Conservation (phyloP, 139 green algal genomes). For the Coelastrella sp. region DNA sequence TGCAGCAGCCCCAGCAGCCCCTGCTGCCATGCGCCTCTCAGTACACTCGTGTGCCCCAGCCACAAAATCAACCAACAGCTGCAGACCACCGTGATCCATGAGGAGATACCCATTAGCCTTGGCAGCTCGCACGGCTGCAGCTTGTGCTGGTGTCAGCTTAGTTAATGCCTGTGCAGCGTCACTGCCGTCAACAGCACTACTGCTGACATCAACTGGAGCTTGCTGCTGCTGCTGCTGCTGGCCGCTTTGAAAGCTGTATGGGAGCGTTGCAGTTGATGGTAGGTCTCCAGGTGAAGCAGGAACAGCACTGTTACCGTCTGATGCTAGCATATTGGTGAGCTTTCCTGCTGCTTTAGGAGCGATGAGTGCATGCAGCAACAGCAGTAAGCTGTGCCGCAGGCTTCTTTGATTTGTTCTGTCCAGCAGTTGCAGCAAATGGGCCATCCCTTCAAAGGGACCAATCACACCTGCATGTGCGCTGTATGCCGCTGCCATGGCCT, state of each 20-base stretch:
- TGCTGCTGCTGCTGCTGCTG: constrained; percentile 30
- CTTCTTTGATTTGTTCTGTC: constrained; percentile 72
- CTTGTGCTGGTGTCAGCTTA: neutral
- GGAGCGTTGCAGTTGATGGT: neutral
- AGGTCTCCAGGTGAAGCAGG: too few species aligned
- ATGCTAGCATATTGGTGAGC: neutral
- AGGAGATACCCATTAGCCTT: constrained; percentile 76
- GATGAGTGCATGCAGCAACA: constrained; percentile 85
- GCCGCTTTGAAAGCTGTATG: neutral
- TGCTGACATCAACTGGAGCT: neutral
- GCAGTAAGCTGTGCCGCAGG: constrained; percentile 81
- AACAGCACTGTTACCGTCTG: too few species aligned
- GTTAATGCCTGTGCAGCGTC: neutral
- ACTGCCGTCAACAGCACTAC: neutral
- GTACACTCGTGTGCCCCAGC: constrained; percentile 78
- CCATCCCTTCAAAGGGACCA: constrained; percentile 83
- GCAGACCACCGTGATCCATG: constrained; percentile 74
- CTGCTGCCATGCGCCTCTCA: constrained; percentile 54
- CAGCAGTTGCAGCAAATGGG: constrained; percentile 77
- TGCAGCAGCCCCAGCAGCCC: constrained; percentile 1
- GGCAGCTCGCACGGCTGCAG: constrained; percentile 47
- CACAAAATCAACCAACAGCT: constrained; percentile 89
- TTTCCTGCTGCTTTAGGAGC: constrained; percentile 50
- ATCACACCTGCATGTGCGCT: constrained; percentile 54
- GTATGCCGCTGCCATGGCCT: constrained; percentile 91